Evolutionary conservation across 768 basidiomycete species (phyloP).

Genomic region (Suillus ampliporus): DNA sequence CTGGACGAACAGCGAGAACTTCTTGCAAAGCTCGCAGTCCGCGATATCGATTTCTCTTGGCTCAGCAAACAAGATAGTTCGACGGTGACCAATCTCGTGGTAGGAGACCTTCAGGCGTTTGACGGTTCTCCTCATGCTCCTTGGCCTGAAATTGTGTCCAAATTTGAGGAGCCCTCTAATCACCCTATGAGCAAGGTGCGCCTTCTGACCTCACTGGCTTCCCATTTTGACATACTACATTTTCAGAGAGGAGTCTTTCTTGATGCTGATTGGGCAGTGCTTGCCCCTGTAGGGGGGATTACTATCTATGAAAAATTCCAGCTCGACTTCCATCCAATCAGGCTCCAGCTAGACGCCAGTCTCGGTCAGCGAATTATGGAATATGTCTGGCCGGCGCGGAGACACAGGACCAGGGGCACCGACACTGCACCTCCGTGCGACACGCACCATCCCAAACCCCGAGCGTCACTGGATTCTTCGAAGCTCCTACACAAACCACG

Average conservation of each 20-base stretch:
- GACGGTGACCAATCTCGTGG: constrained; percentile 73
- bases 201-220: constrained; percentile 5
- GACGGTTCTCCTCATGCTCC: constrained; percentile 82
- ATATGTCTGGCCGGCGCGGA: constrained; percentile 82
- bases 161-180: constrained; percentile 70
- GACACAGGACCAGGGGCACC: constrained; percentile 29
- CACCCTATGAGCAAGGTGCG: constrained; percentile 76
- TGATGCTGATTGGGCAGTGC: constrained; percentile 77
- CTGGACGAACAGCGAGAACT: constrained; percentile 72
- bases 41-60: constrained; percentile 81
- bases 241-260: constrained; percentile 75
- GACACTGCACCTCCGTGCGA: constrained; percentile 19
- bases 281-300: constrained; percentile 94
- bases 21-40: constrained; percentile 85
- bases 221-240: constrained; percentile 15
- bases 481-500: constrained; percentile 39
- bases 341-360: constrained; percentile 83
- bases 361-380: constrained; percentile 84
- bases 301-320: constrained; percentile 85
- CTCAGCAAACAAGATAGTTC: constrained; percentile 88
- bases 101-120: constrained; percentile 82
- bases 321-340: constrained; percentile 83
- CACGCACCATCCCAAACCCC: constrained; percentile 30
- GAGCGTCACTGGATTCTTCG: constrained; percentile 61
- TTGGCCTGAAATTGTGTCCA: constrained; percentile 89